Base-by-base conservation (phyloP, 2,329 filamentous ascomycete genomes). In the Spiromastix sp. region DNA sequence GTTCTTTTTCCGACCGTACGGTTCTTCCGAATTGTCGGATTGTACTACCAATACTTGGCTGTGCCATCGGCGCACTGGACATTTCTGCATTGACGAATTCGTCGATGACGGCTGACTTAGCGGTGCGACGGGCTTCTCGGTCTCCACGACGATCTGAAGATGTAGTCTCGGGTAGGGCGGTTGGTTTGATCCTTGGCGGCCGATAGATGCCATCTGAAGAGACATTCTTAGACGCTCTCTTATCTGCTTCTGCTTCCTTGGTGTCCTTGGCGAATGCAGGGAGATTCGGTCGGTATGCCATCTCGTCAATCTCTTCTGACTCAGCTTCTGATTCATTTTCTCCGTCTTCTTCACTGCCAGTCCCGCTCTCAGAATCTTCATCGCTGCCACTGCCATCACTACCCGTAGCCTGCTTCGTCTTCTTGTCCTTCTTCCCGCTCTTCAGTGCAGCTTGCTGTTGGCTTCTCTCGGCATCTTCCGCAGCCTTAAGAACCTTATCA, bases 41-140 rank as follows among this genome's bases (percentile, higher is more conserved):
- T 12, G 84, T 94, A 38, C 83, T 91, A 41, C 91, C 93, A 49
- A 98, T 93, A 47, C 82, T 93, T 36, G 89, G 86, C 56, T 93
- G 75, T 1, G 86, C 84, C 39, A 85, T 61, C 1, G 91, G 91
- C 2, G 85, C 85, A 4, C 72, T 62, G 0, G 85, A 87, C 40
- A 96, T 70, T 59, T 98, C 91, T 12, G 82, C 78, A 32, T 73
- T 77, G 43, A 98, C 77, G 51, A 93, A 98, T 52, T 96, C 89
- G 53, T 96, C 87, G 53, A 98, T 77, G 1, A 86, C 85, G 30
- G 79, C 77, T 0, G 87, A 94, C 53, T 83, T 84, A 42, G 74
- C 70, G 2, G 76, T 73, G 27, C 74, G 69, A 27, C 75, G 73
- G 3, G 77, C 70, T 19, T 65, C 60, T 43, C 77, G 77, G 42